phyloP scores from a whole-genome alignment of 2,329 filamentous ascomycete genomes.

The Pyrenochaeta sp. region DNA sequence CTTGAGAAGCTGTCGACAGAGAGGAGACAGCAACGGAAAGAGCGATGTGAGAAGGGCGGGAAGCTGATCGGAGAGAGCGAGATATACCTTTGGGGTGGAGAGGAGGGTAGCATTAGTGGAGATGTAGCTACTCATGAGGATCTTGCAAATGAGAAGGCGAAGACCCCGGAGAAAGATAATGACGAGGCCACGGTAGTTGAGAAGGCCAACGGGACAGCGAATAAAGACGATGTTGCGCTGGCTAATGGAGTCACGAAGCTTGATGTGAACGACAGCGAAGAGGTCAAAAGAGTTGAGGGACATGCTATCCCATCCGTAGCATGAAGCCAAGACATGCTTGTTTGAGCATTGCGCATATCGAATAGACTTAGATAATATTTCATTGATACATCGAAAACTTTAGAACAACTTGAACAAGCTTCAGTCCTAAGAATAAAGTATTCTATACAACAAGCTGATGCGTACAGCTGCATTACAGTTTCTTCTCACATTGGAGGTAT shows the following conservation, averaged over 20 bases:
- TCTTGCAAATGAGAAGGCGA: conserved; percentile 1
- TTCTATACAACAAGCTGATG: too few species aligned
- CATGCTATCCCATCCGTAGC: not conserved
- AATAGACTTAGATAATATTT: not conserved
- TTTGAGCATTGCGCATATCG: not conserved
- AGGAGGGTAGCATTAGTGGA: conserved; percentile 37
- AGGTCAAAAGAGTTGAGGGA: not conserved
- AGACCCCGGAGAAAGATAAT: conserved; percentile 1
- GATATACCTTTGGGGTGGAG: conserved; percentile 81
- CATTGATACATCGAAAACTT: not conserved
- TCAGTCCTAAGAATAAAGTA: not conserved
- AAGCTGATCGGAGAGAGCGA: conserved; percentile 87
- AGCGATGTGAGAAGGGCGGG: conserved; percentile 82
- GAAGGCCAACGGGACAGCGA: conserved; percentile 4
- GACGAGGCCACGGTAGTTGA: not conserved
- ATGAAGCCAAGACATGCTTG: not conserved
- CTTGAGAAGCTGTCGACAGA: conserved; percentile 75
- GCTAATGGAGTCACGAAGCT: conserved; percentile 1
- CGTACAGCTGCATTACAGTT: too few species aligned
- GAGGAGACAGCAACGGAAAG: conserved; percentile 67
- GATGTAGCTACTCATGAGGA: not conserved
- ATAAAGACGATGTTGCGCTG: conserved; percentile 10
- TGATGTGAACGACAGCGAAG: conserved; percentile 1
- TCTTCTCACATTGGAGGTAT: too few species aligned
- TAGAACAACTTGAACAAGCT: not conserved